Percentiles rank a stretch among this genome's conserved stretches.
Conservation (phyloP, 768 basidiomycete genomes). For the Cytidiella melzeri region DNA sequence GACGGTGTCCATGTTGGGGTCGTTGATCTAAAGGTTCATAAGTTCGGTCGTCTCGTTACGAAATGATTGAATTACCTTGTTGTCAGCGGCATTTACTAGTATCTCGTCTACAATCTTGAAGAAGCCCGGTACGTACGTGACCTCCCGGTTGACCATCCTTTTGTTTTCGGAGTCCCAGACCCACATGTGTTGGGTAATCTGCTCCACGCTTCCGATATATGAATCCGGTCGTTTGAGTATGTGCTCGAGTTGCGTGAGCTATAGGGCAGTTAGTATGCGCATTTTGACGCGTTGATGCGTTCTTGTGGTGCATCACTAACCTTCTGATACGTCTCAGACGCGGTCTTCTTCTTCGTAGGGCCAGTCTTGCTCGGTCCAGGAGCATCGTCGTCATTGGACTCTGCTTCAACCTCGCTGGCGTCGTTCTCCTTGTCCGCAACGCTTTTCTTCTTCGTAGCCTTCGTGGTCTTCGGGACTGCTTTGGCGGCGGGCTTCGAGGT, state of each 20-base stretch:
- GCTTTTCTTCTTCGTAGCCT: slow-evolving; percentile 58
- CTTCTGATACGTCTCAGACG: slow-evolving; percentile 88
- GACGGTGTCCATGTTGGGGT: slow-evolving; percentile 83
- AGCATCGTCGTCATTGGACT: slow-evolving; percentile 35
- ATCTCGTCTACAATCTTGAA: slow-evolving; percentile 99
- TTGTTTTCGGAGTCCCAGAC: slow-evolving; percentile 82
- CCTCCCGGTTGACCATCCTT: slow-evolving; percentile 77
- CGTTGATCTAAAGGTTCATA: slow-evolving; percentile 80
- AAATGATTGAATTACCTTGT: slow-evolving; percentile 84
- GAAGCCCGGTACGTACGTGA: slow-evolving; percentile 93
- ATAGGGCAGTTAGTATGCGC: slow-evolving; percentile 11
- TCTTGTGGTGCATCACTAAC: no score
- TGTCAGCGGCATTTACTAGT: slow-evolving; percentile 97
- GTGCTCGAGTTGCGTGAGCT: slow-evolving; percentile 95
- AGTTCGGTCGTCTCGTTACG: background rate
- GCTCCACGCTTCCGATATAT: slow-evolving; percentile 96
- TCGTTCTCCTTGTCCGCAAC: slow-evolving; percentile 61
- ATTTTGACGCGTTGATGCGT: background rate
- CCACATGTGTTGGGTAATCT: slow-evolving; percentile 86
- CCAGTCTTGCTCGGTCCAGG: slow-evolving; percentile 30
- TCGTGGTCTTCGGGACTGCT: slow-evolving; percentile 43
- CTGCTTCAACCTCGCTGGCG: slow-evolving; percentile 46
- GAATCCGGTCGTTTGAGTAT: slow-evolving; percentile 89
- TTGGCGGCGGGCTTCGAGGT: slow-evolving; percentile 42
- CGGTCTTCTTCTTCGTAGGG: slow-evolving; percentile 70